These are phyloP conservation scores for Effrenium voratum DNA, from an alignment of 73 alveolate species.

Conservation along the genomic window DNA sequence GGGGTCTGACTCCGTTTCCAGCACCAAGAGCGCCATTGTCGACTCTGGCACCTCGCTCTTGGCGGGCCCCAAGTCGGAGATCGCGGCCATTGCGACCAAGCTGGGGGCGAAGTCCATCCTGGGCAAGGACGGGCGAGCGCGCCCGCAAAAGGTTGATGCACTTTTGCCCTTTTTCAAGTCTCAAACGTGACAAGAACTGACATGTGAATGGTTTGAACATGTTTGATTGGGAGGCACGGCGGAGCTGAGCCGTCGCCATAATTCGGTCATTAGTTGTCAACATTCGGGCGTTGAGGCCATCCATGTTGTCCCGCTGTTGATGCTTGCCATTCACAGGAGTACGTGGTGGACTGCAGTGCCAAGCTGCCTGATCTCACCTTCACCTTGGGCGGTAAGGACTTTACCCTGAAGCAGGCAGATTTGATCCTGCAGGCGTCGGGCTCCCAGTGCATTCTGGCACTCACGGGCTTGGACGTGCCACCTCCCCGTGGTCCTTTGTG, in stretches of 20 bases:
- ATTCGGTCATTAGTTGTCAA: too few relatives aligned
- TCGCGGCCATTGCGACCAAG: constrained; percentile 68
- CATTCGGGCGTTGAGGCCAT: too few relatives aligned
- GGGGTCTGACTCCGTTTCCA: constrained; percentile 44
- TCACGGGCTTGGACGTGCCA: constrained; percentile 88
- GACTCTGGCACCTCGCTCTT: constrained; percentile 93
- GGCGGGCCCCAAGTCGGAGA: constrained; percentile 80
- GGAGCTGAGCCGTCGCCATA: too few relatives aligned
- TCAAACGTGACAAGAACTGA: too few relatives aligned
- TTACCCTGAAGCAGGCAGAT: constrained; percentile 76
- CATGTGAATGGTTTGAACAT: too few relatives aligned
- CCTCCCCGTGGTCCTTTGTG: constrained; percentile 79
- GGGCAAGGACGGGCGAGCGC: too few relatives aligned
- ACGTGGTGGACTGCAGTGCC: constrained; percentile 83
- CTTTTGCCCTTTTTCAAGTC: too few relatives aligned
- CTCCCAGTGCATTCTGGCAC: constrained; percentile 58
- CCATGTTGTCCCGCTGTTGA: too few relatives aligned
- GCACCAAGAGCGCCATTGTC: constrained; percentile 68
- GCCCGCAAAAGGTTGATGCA: too few relatives aligned
- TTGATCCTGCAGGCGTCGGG: constrained; percentile 67
- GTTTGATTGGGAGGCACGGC: too few relatives aligned
- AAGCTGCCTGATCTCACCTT: constrained; percentile 60
- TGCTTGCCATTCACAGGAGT: too few relatives aligned
- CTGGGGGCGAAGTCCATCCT: constrained; percentile 78
- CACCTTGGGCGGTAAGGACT: constrained; percentile 90